Percentiles rank a stretch among this genome's conserved stretches.
Evolutionary conservation across 352 stramenopile genomes (phyloP).

Genomic region (Sclerospora graminicola): DNA sequence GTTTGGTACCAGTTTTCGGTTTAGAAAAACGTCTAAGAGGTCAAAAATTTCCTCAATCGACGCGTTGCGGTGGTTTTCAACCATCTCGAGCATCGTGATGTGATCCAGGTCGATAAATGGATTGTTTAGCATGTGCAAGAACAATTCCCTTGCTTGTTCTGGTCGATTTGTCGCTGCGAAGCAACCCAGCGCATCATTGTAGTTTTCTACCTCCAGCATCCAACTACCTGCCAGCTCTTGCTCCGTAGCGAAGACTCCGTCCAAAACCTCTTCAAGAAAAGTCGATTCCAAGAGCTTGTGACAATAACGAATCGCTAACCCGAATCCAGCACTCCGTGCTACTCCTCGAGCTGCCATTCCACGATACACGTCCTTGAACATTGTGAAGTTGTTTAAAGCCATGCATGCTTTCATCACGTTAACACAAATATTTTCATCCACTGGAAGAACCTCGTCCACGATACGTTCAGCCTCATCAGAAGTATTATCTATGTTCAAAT

Average conservation of each 20-base stretch:
- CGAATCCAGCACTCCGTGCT: conserved; percentile 51
- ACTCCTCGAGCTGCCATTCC: conserved; percentile 38
- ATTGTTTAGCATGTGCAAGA: conserved; percentile 47
- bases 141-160: conserved; percentile 50
- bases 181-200: conserved; percentile 70
- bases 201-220: conserved; percentile 56
- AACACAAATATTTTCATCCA: conserved; percentile 76
- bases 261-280: conserved; percentile 54
- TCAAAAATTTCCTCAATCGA: conserved; percentile 53
- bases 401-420: conserved; percentile 57
- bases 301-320: conserved; percentile 58
- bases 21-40: conserved; percentile 63
- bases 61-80: conserved; percentile 52
- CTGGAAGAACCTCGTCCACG: conserved; percentile 18
- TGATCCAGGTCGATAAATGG: conserved; percentile 43
- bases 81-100: conserved; percentile 73
- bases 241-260: conserved; percentile 41
- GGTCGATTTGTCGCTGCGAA: conserved; percentile 37
- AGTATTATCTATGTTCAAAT: conserved; percentile 12
- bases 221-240: conserved; percentile 28
- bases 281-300: conserved; percentile 27
- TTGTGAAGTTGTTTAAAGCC: conserved; percentile 20
- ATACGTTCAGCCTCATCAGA: conserved; percentile 2
- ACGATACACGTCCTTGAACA: conserved; percentile 48
- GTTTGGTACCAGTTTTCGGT: conserved; percentile 41